Conservation (phyloP, 2,329 filamentous ascomycete species). For the Alternaria novae-zelandiae region DNA sequence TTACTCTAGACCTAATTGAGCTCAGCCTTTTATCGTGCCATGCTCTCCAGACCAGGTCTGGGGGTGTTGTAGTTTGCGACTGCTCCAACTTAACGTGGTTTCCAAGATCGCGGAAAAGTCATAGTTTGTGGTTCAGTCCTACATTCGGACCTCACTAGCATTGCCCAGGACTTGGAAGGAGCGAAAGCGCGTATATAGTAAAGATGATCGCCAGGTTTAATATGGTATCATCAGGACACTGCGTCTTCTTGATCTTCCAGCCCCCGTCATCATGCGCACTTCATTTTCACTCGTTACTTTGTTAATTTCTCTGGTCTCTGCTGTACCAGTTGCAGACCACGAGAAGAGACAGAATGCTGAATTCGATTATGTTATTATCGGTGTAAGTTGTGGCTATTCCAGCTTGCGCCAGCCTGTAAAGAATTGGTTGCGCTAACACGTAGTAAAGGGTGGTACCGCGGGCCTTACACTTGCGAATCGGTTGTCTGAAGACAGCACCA, state of each 20-base stretch:
- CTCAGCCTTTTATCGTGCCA: background rate
- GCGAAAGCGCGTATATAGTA: background rate
- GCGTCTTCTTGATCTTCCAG: background rate
- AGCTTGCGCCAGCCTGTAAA: background rate
- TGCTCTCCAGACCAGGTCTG: background rate
- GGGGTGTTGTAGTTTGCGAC: background rate
- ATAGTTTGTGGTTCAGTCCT: background rate
- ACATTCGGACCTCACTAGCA: background rate
- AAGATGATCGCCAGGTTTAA: background rate
- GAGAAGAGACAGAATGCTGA: slow-evolving; percentile 12
- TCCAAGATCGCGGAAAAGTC: background rate
- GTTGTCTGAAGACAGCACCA: background rate
- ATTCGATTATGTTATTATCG: slow-evolving; percentile 26
- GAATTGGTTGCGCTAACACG: background rate
- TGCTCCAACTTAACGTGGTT: background rate
- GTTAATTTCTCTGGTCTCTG: background rate
- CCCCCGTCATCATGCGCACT: background rate
- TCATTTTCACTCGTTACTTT: slow-evolving; percentile 11
- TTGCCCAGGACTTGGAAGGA: background rate
- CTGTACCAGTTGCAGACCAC: slow-evolving; percentile 1
- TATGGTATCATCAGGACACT: background rate
- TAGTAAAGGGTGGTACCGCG: background rate
- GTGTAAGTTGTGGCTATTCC: slow-evolving; percentile 1
- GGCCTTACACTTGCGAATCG: slow-evolving; percentile 1
- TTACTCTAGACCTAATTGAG: background rate